These are phyloP conservation scores for Pseudopyricularia javanii DNA, from an alignment of 2,329 filamentous ascomycete genomes.

Conservation along the genomic window DNA sequence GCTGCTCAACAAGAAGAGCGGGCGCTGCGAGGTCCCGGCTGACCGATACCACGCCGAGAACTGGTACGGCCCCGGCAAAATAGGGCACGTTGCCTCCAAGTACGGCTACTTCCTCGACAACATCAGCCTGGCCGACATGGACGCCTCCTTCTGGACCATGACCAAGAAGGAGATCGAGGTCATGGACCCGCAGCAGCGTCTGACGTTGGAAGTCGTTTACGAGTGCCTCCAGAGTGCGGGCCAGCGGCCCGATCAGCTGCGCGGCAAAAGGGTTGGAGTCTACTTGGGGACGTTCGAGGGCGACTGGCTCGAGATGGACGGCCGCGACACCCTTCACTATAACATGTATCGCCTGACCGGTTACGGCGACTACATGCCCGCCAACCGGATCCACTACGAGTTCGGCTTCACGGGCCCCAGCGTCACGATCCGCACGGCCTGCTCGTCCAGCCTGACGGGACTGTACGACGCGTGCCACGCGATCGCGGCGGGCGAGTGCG, in stretches of 20 bases:
- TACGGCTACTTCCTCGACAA: conserved; percentile 15
- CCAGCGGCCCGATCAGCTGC: conserved; percentile 2
- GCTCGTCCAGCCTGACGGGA: conserved; percentile 22
- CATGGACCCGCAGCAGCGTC: conserved; percentile 13
- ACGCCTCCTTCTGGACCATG: conserved; percentile 19
- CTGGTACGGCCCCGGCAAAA: conserved; percentile 2
- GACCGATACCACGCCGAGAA: conserved; percentile 1
- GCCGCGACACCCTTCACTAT: neutral
- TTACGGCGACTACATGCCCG: conserved; percentile 30
- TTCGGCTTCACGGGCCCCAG: conserved; percentile 20
- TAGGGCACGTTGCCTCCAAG: conserved; percentile 8
- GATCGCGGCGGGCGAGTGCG: conserved; percentile 13
- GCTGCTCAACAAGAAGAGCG: conserved; percentile 15
- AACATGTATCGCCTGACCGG: neutral
- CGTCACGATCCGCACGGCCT: conserved; percentile 24
- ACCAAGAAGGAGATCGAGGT: conserved; percentile 12
- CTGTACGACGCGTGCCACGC: conserved; percentile 23
- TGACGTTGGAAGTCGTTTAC: conserved; percentile 5
- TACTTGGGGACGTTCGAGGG: conserved; percentile 10
- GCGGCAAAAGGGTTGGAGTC: conserved; percentile 9
- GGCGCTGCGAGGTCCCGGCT: neutral
- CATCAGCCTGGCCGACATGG: conserved; percentile 13
- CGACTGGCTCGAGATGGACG: conserved; percentile 8
- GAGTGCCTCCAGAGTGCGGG: conserved; percentile 10
- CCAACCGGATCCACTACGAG: conserved; percentile 21